Evolutionary conservation across 169 alveolate genomes (phyloP).

Genomic region (Eimeria sp.): DNA sequence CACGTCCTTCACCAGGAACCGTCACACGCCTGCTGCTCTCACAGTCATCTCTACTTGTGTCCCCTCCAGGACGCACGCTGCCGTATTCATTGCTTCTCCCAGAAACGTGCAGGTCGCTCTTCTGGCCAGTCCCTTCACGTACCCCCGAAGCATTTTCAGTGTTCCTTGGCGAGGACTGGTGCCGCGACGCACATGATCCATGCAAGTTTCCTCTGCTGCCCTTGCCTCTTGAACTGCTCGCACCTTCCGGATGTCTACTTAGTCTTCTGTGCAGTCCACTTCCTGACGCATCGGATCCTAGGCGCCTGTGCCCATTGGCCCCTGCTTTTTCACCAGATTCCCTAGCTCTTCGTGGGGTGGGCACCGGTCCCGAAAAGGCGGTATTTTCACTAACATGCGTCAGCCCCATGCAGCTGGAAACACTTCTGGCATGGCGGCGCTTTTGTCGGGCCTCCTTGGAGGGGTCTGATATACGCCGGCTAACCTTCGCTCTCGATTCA

Average conservation of each 20-base stretch:
- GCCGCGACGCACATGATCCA: neutral
- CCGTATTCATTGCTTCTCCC: neutral
- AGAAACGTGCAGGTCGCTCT: neutral
- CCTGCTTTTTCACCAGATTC: neutral
- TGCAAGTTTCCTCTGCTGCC: neutral
- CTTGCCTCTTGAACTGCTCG: neutral
- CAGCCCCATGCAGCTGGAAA: neutral
- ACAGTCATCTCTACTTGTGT: neutral
- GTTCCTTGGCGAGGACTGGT: neutral
- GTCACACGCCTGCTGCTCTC: neutral
- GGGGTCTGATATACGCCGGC: neutral
- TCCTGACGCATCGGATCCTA: neutral
- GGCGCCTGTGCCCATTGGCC: neutral
- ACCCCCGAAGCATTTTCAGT: neutral
- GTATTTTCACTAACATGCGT: neutral
- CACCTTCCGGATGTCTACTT: neutral
- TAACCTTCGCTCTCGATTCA: neutral
- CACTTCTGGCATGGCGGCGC: neutral
- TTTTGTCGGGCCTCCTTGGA: neutral
- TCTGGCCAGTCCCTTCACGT: neutral
- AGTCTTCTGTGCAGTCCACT: neutral
- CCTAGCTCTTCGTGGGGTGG: neutral
- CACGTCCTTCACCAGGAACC: neutral
- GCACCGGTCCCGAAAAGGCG: neutral
- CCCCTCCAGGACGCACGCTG: neutral